phyloP scores from a whole-genome alignment of 2,329 filamentous ascomycete genomes.

The Calcarisporium arbuscula region DNA sequence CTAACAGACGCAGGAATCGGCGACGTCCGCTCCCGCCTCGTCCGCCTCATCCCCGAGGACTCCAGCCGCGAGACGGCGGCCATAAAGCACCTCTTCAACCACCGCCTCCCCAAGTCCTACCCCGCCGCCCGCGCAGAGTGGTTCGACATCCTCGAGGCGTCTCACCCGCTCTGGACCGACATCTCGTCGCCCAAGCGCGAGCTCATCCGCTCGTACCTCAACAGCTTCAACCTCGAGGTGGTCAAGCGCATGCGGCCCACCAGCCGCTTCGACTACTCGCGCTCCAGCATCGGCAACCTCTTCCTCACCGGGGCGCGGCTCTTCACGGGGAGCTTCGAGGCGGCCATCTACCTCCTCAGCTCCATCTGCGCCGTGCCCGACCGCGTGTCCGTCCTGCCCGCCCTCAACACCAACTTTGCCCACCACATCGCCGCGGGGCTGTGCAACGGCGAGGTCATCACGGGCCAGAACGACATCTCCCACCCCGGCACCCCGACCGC shows the following conservation, averaged over 20 bases:
- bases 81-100: conserved; percentile 80
- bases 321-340: conserved; percentile 89
- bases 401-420: conserved; percentile 91
- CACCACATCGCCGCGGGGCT: conserved; percentile 88
- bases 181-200: conserved; percentile 69
- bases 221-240: conserved; percentile 70
- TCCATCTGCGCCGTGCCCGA: conserved; percentile 80
- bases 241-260: conserved; percentile 68
- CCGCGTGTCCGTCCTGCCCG: conserved; percentile 73
- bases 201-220: conserved; percentile 70
- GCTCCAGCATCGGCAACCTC: conserved; percentile 70
- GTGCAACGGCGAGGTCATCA: conserved; percentile 68
- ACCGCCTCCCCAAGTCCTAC: conserved; percentile 58
- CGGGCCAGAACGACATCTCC: conserved; percentile 88
- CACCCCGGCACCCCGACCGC: conserved; percentile 66
- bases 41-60: conserved; percentile 73
- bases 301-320: conserved; percentile 80
- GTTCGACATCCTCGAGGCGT: conserved; percentile 82
- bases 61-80: conserved; percentile 61
- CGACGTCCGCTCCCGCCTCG: conserved; percentile 55
- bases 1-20: conserved; percentile 45
- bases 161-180: conserved; percentile 66
- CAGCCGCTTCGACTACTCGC: conserved; percentile 71
- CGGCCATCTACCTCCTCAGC: conserved; percentile 82
- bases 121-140: conserved; percentile 70